A percentile compares a stretch with the other conserved stretches of the same genome.
Evolutionary conservation across 352 stramenopile species (phyloP).

Genomic region (Pythium guiyangense): DNA sequence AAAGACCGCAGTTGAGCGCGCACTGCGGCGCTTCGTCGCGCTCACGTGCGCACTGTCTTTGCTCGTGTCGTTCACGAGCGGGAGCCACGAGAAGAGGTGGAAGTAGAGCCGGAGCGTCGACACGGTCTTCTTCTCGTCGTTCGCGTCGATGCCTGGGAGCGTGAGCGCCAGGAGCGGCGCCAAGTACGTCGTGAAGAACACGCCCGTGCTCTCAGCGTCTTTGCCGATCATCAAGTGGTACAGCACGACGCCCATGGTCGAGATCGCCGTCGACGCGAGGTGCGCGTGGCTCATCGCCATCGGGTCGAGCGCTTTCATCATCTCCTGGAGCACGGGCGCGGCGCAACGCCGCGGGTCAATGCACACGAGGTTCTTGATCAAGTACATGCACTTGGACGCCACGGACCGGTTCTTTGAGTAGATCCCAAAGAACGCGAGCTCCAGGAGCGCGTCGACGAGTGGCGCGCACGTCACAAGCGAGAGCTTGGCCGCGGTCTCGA

Average conservation of each 20-base stretch:
- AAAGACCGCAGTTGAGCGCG: slow-evolving; percentile 29
- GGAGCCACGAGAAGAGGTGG: slow-evolving; percentile 59
- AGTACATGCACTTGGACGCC: slow-evolving; percentile 61
- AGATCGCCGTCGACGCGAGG: slow-evolving; percentile 65
- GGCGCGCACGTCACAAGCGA: slow-evolving; percentile 24
- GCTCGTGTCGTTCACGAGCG: slow-evolving; percentile 57
- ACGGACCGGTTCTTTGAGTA: slow-evolving; percentile 70
- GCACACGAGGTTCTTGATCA: slow-evolving; percentile 63
- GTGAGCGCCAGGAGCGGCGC: slow-evolving; percentile 54
- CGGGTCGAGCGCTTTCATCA: slow-evolving; percentile 65
- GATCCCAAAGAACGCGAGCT: slow-evolving; percentile 60
- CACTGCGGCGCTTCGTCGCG: slow-evolving; percentile 29
- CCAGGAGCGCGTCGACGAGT: slow-evolving; percentile 44
- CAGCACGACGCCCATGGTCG: slow-evolving; percentile 53
- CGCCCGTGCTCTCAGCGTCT: slow-evolving; percentile 28
- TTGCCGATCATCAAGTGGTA: slow-evolving; percentile 62
- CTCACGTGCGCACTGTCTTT: slow-evolving; percentile 28
- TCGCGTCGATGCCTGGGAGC: slow-evolving; percentile 67
- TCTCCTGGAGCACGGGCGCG: slow-evolving; percentile 51
- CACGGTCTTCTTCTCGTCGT: slow-evolving; percentile 74
- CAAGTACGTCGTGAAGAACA: slow-evolving; percentile 60
- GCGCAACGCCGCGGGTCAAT: slow-evolving; percentile 41
- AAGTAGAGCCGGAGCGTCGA: slow-evolving; percentile 68
- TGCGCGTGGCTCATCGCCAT: slow-evolving; percentile 69
- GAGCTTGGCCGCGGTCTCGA: slow-evolving; percentile 14